These are phyloP conservation scores for Apiosordaria backusii DNA, from an alignment of 495 filamentous ascomycete species.

Conservation along the genomic window DNA sequence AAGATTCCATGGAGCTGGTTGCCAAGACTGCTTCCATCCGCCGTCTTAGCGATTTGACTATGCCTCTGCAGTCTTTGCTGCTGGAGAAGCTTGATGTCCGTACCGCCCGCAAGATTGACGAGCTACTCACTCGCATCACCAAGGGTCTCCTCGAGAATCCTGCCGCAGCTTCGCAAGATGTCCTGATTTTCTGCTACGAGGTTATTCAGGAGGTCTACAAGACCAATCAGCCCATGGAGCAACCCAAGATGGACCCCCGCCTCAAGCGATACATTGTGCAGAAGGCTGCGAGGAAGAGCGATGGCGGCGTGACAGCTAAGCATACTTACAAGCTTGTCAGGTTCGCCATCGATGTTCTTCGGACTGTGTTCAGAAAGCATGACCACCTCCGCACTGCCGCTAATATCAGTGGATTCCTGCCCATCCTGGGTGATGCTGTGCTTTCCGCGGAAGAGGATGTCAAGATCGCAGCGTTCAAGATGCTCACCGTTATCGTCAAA, in stretches of 20 bases:
- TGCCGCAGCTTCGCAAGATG: conserved; percentile 66
- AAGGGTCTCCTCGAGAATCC: conserved; percentile 78
- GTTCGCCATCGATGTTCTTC: conserved; percentile 82
- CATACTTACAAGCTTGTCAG: conserved; percentile 78
- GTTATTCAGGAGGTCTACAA: conserved; percentile 82
- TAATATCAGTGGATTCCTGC: conserved; percentile 80
- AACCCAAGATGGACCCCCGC: conserved; percentile 52
- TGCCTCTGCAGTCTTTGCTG: conserved; percentile 71
- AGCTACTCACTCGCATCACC: conserved; percentile 77
- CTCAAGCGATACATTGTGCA: conserved; percentile 73
- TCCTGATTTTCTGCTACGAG: conserved; percentile 90
- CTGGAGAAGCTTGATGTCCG: conserved; percentile 75
- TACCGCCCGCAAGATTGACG: conserved; percentile 83
- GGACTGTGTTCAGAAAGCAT: conserved; percentile 75
- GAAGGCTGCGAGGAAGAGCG: conserved; percentile 65
- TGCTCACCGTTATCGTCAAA: conserved; percentile 80
- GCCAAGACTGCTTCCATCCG: conserved; percentile 72
- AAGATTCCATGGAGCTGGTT: conserved; percentile 93
- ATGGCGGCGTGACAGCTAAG: conserved; percentile 63
- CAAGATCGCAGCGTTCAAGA: conserved; percentile 74
- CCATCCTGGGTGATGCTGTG: conserved; percentile 81
- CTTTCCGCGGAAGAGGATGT: conserved; percentile 84
- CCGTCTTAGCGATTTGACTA: conserved; percentile 69
- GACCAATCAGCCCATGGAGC: conserved; percentile 43
- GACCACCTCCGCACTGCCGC: conserved; percentile 69